Evolutionary conservation across 768 basidiomycete species (phyloP).

Genomic region (Termitomyces sp.): DNA sequence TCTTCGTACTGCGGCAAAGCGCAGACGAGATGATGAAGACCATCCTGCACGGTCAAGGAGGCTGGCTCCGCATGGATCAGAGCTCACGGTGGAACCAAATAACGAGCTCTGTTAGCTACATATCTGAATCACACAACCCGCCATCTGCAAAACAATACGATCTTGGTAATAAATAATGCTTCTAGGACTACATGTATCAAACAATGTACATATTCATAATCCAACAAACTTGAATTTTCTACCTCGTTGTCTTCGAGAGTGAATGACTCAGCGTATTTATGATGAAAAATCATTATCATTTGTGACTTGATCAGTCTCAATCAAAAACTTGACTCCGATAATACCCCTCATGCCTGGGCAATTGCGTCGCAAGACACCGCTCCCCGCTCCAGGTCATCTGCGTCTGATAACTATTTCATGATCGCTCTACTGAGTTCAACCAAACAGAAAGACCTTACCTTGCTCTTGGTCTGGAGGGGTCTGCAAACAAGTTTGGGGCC

Average conservation of each 20-base stretch:
- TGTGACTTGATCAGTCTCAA: background rate
- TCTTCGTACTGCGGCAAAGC: slow-evolving; percentile 11
- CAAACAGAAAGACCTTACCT: slow-evolving; percentile 62
- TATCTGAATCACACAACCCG: background rate
- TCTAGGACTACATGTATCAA: background rate
- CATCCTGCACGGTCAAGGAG: slow-evolving; percentile 3
- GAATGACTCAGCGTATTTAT: background rate
- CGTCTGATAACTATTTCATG: background rate
- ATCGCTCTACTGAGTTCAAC: slow-evolving; percentile 8
- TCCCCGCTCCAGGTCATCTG: slow-evolving; percentile 36
- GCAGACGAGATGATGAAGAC: slow-evolving; percentile 18
- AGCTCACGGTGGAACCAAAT: background rate
- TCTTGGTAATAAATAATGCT: background rate
- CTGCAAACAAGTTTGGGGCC: slow-evolving; percentile 96
- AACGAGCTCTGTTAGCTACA: background rate
- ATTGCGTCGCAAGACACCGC: slow-evolving; percentile 20
- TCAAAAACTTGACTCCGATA: background rate
- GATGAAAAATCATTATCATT: background rate
- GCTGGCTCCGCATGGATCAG: background rate
- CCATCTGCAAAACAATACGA: background rate
- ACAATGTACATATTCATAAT: background rate
- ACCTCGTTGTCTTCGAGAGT: background rate
- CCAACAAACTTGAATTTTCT: background rate
- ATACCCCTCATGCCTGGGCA: slow-evolving; percentile 25
- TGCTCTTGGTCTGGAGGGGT: slow-evolving; percentile 96